phyloP scores from a whole-genome alignment of 164 flowering plant genomes.

The Vitis rotundifolia region DNA sequence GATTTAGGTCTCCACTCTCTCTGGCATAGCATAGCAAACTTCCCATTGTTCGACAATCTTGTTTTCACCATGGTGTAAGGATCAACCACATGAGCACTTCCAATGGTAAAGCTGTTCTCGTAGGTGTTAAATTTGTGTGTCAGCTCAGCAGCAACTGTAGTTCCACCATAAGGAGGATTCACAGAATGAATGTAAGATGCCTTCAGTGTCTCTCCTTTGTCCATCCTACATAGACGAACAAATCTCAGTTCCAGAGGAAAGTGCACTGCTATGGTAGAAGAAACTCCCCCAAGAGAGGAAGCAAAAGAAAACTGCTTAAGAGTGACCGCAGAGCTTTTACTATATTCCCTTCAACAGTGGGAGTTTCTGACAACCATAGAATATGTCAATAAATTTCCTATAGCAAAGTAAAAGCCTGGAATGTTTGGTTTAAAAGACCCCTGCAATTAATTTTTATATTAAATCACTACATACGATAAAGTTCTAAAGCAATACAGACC shows the following conservation, averaged over 20 bases:
- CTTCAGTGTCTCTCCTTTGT: slow-evolving; percentile 70
- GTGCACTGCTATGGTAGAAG: too few species aligned
- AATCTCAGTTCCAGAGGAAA: neutral
- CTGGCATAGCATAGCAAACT: slow-evolving; percentile 48
- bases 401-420: too few species aligned
- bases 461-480: too few species aligned
- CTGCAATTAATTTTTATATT: too few species aligned
- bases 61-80: slow-evolving; percentile 53
- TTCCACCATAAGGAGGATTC: slow-evolving; percentile 34
- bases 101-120: slow-evolving; percentile 62
- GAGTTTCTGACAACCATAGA: too few species aligned
- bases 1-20: slow-evolving; percentile 84
- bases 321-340: too few species aligned
- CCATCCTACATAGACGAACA: slow-evolving; percentile 38
- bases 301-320: too few species aligned
- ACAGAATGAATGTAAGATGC: slow-evolving; percentile 65
- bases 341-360: too few species aligned
- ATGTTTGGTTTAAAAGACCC: too few species aligned
- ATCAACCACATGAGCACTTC: slow-evolving; percentile 55
- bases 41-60: slow-evolving; percentile 48
- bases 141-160: slow-evolving; percentile 74
- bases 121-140: slow-evolving; percentile 52
- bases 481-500: too few species aligned
- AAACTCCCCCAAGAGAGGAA: neutral
- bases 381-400: too few species aligned